Conservation (phyloP, 805 yeast species). For the Ogataea pignaliae region DNA sequence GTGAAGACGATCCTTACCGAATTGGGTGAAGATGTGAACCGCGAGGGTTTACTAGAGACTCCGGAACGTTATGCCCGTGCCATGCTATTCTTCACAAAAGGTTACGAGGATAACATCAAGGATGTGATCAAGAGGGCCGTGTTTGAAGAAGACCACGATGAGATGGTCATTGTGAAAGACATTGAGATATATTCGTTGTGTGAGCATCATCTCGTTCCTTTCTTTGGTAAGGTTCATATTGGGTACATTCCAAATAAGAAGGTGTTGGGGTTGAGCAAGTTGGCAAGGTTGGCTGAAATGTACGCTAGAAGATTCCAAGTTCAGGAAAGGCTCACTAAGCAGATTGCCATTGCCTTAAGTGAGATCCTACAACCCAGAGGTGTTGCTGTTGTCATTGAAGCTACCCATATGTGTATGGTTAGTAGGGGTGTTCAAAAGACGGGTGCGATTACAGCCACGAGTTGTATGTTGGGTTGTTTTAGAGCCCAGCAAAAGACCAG, state of each 20-base stretch:
- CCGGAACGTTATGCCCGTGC: conserved; percentile 97
- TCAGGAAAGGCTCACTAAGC: conserved; percentile 96
- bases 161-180: conserved; percentile 96
- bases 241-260: conserved; percentile 96
- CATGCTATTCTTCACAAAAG: conserved; percentile 91
- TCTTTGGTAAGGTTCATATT: conserved; percentile 93
- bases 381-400: conserved; percentile 97
- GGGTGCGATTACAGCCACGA: conserved; percentile 88
- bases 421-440: conserved; percentile 96
- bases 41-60: conserved; percentile 91
- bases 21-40: conserved; percentile 82
- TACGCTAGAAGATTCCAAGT: conserved; percentile 93
- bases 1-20: conserved; percentile 73
- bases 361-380: conserved; percentile 93
- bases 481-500: conserved; percentile 91
- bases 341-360: conserved; percentile 91
- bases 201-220: conserved; percentile 97
- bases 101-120: conserved; percentile 89
- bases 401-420: conserved; percentile 99
- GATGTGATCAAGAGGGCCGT: conserved; percentile 94
- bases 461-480: conserved; percentile 97
- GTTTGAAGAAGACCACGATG: conserved; percentile 97
- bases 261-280: conserved; percentile 86
- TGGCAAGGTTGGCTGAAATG: conserved; percentile 96
- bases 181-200: conserved; percentile 89